These are phyloP conservation scores for Mycena crocata DNA, from an alignment of 768 basidiomycete genomes.

Conservation along the genomic window DNA sequence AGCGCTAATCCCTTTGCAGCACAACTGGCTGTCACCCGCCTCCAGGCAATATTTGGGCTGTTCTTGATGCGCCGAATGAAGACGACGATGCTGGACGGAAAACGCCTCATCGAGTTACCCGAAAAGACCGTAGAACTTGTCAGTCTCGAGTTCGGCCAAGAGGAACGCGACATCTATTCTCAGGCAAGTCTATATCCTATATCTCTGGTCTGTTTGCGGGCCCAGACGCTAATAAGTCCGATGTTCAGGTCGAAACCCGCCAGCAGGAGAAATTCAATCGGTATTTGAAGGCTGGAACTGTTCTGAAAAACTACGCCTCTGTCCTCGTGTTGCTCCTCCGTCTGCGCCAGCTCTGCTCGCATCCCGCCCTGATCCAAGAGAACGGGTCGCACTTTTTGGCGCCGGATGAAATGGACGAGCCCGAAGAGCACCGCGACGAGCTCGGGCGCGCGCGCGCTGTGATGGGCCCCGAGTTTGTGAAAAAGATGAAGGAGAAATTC, in stretches of 20 bases:
- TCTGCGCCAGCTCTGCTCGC: conserved; percentile 76
- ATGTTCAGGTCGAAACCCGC: conserved; percentile 58
- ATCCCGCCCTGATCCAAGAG: conserved; percentile 75
- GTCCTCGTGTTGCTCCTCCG: conserved; percentile 63
- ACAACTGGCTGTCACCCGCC: conserved; percentile 62
- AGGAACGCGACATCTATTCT: conserved; percentile 74
- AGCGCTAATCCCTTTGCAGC: conserved; percentile 46
- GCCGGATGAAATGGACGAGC: conserved; percentile 52
- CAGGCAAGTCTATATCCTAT: conserved; percentile 48
- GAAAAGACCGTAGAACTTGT: conserved; percentile 62
- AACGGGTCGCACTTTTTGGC: conserved; percentile 58
- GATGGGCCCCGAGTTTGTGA: conserved; percentile 62
- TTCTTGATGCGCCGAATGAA: conserved; percentile 75
- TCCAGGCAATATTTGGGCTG: conserved; percentile 67
- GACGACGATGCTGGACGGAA: conserved; percentile 72
- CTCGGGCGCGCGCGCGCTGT: conserved; percentile 57
- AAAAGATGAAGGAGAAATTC: conserved; percentile 59
- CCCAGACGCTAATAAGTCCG: not conserved
- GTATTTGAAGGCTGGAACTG: conserved; percentile 70
- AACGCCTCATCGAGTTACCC: conserved; percentile 74
- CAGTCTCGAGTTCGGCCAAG: conserved; percentile 66
- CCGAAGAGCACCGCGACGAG: conserved; percentile 51
- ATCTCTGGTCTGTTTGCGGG: not conserved
- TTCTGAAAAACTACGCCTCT: conserved; percentile 75
- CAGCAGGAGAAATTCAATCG: conserved; percentile 75